These are phyloP conservation scores for Astrephomene gubernaculifera DNA, from an alignment of 139 green algal species.

Conservation along the genomic window DNA sequence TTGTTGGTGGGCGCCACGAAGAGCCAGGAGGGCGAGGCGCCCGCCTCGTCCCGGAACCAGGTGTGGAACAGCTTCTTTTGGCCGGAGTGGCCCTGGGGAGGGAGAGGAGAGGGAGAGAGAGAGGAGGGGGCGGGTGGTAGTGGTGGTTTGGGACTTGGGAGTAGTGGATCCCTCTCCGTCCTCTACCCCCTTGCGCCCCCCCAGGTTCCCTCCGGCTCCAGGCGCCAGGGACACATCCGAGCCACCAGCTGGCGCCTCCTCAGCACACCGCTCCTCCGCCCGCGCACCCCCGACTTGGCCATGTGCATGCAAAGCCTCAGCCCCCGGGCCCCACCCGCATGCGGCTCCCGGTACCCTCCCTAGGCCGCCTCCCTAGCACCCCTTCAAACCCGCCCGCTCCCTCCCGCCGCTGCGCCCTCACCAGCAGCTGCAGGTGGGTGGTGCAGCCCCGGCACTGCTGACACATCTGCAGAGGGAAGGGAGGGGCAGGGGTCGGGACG, in stretches of 20 bases:
- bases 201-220: neutral
- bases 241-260: neutral
- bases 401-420: constrained; percentile 7
- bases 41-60: constrained; percentile 51
- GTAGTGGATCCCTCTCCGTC: too few species aligned
- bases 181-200: neutral
- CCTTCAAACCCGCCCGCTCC: too few species aligned
- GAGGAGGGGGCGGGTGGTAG: neutral
- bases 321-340: neutral
- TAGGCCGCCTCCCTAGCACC: too few species aligned
- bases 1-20: constrained; percentile 49
- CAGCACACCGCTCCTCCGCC: neutral
- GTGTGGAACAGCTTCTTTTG: constrained; percentile 50
- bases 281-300: neutral
- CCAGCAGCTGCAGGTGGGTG: constrained; percentile 32
- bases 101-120: neutral
- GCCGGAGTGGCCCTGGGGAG: constrained; percentile 27
- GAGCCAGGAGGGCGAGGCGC: constrained; percentile 57
- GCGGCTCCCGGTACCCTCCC: too few species aligned
- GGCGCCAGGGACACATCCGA: neutral
- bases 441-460: constrained; percentile 44
- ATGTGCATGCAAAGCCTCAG: neutral
- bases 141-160: neutral
- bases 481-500: neutral
- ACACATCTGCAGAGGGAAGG: constrained; percentile 30